phyloP scores from a whole-genome alignment of 257 asterid genomes.

The Lycium ferocissimum region DNA sequence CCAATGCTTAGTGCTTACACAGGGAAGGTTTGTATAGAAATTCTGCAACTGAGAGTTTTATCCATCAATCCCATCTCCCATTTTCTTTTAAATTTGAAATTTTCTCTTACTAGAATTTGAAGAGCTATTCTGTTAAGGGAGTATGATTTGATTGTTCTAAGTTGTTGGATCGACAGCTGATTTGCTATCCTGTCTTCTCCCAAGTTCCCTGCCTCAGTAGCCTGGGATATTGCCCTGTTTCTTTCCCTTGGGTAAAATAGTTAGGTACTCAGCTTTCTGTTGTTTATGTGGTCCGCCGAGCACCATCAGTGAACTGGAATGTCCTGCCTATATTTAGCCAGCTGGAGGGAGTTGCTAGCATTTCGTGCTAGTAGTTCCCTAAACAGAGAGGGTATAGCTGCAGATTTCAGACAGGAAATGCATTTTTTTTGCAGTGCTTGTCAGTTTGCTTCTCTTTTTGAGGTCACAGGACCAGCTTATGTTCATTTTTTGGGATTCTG shows the following conservation, averaged over 20 bases:
- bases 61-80: neutral
- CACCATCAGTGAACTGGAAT: constrained; percentile 17
- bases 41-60: neutral
- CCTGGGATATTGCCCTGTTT: neutral
- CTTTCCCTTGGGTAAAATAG: constrained; percentile 13
- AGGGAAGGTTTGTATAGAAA: constrained; percentile 19
- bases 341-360: constrained; percentile 19
- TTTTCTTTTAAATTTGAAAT: neutral
- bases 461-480: constrained; percentile 21
- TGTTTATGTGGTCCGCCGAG: neutral
- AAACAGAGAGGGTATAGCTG: neutral
- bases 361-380: neutral
- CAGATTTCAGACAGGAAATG: constrained; percentile 22
- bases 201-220: neutral
- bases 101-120: neutral
- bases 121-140: neutral
- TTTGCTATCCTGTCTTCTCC: neutral
- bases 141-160: constrained; percentile 13
- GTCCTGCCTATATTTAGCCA: neutral
- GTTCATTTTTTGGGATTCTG: constrained; percentile 37
- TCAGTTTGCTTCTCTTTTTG: constrained; percentile 7
- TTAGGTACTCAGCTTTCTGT: neutral
- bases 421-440: neutral
- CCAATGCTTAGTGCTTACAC: constrained; percentile 3
- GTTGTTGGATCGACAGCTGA: constrained; percentile 7